phyloP scores from a whole-genome alignment of 345 rosid species.

The Acer yangbiense region DNA sequence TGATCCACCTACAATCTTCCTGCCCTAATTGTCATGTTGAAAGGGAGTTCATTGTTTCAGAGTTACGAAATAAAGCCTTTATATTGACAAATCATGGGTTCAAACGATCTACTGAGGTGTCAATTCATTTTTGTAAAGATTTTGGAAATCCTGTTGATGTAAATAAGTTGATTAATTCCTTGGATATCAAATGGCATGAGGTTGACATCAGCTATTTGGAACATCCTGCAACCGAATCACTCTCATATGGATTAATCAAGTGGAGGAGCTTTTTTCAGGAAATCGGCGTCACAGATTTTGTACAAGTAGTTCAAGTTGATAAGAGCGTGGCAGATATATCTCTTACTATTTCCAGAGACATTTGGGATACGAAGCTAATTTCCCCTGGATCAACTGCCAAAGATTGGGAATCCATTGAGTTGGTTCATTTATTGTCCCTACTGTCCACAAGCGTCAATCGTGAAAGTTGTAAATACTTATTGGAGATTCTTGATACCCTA shows the following conservation, averaged over 20 bases:
- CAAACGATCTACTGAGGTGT: conserved; percentile 47
- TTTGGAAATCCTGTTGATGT: conserved; percentile 62
- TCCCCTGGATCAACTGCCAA: conserved; percentile 41
- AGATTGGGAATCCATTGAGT: conserved; percentile 93
- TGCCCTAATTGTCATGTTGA: conserved; percentile 67
- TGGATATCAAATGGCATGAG: conserved; percentile 70
- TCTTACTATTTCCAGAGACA: conserved; percentile 25
- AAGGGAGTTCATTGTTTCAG: conserved; percentile 60
- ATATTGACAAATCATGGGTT: conserved; percentile 74
- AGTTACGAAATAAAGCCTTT: conserved; percentile 64
- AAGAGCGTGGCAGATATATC: conserved; percentile 55
- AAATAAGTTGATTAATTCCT: conserved; percentile 47
- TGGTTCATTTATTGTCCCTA: conserved; percentile 50
- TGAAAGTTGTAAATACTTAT: conserved; percentile 57
- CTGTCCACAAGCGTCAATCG: conserved; percentile 46
- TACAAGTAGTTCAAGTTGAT: conserved; percentile 71
- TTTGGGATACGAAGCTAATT: conserved; percentile 36
- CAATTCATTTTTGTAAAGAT: conserved; percentile 74
- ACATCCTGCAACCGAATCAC: conserved; percentile 57
- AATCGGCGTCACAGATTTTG: conserved; percentile 85
- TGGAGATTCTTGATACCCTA: conserved; percentile 68
- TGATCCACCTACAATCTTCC: conserved; percentile 77
- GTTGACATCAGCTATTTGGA: conserved; percentile 71
- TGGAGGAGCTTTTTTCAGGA: conserved; percentile 86
- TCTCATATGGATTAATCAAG: conserved; percentile 45